These are phyloP conservation scores for Ampelomyces quisqualis DNA, from an alignment of 2,329 filamentous ascomycete species.

Conservation along the genomic window DNA sequence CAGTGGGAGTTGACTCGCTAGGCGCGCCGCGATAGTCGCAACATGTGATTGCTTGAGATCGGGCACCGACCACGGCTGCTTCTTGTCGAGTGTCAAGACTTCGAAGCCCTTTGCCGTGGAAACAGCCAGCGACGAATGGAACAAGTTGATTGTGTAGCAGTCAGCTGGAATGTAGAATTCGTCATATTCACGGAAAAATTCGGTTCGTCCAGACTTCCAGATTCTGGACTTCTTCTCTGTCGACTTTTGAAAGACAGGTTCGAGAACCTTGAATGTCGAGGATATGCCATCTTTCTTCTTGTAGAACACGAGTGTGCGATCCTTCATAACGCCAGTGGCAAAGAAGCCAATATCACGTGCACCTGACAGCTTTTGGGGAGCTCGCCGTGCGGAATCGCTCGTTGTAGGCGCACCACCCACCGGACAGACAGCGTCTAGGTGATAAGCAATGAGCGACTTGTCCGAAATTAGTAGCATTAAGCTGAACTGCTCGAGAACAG, in stretches of 20 bases:
- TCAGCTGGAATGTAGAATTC: constrained; percentile 98
- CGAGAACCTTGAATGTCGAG: constrained; percentile 94
- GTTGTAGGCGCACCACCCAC: constrained; percentile 57
- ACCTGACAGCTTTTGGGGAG: constrained; percentile 85
- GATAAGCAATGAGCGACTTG: constrained; percentile 87
- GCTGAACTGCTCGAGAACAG: constrained; percentile 93
- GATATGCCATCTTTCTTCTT: constrained; percentile 92
- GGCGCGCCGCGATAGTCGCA: constrained; percentile 78
- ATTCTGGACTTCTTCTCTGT: constrained; percentile 77
- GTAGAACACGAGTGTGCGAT: constrained; percentile 91
- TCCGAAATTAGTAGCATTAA: constrained; percentile 90
- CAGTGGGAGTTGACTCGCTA: constrained; percentile 79
- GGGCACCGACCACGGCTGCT: constrained; percentile 90
- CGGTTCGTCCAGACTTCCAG: constrained; percentile 72
- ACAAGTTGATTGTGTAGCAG: constrained; percentile 92
- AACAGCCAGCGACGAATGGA: constrained; percentile 91
- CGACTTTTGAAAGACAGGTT: constrained; percentile 92
- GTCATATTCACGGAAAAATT: constrained; percentile 97
- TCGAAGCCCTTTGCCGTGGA: constrained; percentile 91
- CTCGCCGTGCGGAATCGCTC: constrained; percentile 73
- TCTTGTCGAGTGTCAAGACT: constrained; percentile 95
- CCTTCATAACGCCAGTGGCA: constrained; percentile 94
- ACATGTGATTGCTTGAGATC: constrained; percentile 78
- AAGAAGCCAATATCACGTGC: constrained; percentile 96
- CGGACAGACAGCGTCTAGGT: constrained; percentile 77